phyloP scores from a whole-genome alignment of 805 yeast species.

The Candida andamanensis region DNA sequence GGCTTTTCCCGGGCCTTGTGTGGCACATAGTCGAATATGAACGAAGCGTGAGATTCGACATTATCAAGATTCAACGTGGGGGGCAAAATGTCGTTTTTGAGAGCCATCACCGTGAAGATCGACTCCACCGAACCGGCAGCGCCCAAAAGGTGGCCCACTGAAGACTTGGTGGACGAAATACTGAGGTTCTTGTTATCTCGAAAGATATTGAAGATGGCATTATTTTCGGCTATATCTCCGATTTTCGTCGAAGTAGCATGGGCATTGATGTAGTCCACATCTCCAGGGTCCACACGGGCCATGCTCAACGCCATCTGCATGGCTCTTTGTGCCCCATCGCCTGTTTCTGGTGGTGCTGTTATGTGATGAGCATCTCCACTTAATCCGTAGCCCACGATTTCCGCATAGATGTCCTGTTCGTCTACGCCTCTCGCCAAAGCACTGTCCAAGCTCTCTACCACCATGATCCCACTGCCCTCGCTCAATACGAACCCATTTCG shows the following conservation, averaged over 20 bases:
- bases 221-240: slow-evolving; percentile 86
- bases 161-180: slow-evolving; percentile 83
- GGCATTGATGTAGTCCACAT: slow-evolving; percentile 81
- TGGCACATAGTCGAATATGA: slow-evolving; percentile 56
- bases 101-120: slow-evolving; percentile 67
- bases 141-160: slow-evolving; percentile 90
- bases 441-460: slow-evolving; percentile 73
- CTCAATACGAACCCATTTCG: slow-evolving; percentile 88
- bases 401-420: slow-evolving; percentile 64
- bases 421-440: slow-evolving; percentile 56
- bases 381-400: slow-evolving; percentile 81
- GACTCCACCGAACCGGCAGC: slow-evolving; percentile 96
- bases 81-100: slow-evolving; percentile 57
- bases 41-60: slow-evolving; percentile 25
- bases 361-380: slow-evolving; percentile 91
- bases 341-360: slow-evolving; percentile 81
- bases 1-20: slow-evolving; percentile 34
- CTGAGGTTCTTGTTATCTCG: slow-evolving; percentile 21
- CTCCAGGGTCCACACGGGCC: slow-evolving; percentile 42
- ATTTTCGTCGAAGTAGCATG: slow-evolving; percentile 92
- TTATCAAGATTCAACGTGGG: slow-evolving; percentile 76
- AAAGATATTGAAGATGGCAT: slow-evolving; percentile 61
- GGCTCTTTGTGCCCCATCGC: slow-evolving; percentile 79
- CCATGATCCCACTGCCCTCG: slow-evolving; percentile 84
- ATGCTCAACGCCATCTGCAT: slow-evolving; percentile 69